Percentiles rank a stretch among this genome's conserved stretches.
phyloP scores from a whole-genome alignment of 768 basidiomycete species.

The Harrya chromipes region DNA sequence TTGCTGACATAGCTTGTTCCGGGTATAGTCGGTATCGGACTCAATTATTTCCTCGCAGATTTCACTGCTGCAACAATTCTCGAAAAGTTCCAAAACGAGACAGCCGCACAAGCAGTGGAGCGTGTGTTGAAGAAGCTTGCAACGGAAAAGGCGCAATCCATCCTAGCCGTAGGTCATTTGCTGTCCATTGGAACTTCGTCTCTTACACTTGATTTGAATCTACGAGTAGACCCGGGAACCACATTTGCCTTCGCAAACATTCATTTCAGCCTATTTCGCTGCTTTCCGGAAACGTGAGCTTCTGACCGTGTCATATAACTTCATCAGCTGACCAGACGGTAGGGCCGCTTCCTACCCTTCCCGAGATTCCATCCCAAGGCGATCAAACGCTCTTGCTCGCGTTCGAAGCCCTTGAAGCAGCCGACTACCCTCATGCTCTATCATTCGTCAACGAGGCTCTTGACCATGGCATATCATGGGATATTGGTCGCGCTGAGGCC shows the following conservation, averaged over 20 bases:
- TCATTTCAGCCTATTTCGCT: conserved; percentile 93
- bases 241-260: conserved; percentile 83
- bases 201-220: not conserved
- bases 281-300: conserved; percentile 86
- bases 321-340: not conserved
- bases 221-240: conserved; percentile 58
- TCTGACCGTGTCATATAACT: not conserved
- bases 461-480: conserved; percentile 79
- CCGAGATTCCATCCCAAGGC: conserved; percentile 71
- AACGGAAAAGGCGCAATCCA: conserved; percentile 64
- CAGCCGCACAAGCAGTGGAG: conserved; percentile 79
- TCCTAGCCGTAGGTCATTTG: conserved; percentile 53
- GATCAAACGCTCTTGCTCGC: conserved; percentile 82
- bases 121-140: conserved; percentile 88
- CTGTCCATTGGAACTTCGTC: not conserved
- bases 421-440: conserved; percentile 80
- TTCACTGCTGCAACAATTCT: conserved; percentile 96
- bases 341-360: conserved; percentile 70
- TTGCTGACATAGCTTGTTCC: not conserved
- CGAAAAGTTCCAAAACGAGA: conserved; percentile 85
- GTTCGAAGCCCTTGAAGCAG: conserved; percentile 77
- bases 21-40: not conserved
- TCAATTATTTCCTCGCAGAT: conserved; percentile 44
- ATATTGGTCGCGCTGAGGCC: conserved; percentile 77
- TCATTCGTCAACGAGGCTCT: conserved; percentile 81